These are phyloP conservation scores for Yamadazyma songkhlaensis DNA, from an alignment of 1,139 yeast species.

Conservation along the genomic window DNA sequence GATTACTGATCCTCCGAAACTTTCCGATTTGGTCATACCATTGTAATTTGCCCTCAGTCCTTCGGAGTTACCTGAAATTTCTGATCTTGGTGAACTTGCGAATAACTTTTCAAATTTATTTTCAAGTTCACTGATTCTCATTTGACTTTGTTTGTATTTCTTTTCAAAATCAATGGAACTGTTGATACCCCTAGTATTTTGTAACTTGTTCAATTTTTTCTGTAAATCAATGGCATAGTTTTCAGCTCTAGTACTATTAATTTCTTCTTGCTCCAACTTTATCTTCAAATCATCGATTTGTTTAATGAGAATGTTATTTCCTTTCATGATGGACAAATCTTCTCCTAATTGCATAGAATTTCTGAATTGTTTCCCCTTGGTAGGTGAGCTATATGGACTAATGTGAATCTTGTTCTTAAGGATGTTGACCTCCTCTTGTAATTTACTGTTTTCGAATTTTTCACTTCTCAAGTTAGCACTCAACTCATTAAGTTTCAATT, in stretches of 20 bases:
- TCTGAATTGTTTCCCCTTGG: conserved; percentile 17
- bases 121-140: conserved; percentile 34
- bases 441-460: conserved; percentile 50
- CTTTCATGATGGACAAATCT: conserved; percentile 18
- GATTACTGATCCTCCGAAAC: conserved; percentile 34
- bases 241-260: conserved; percentile 44
- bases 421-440: conserved; percentile 57
- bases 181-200: conserved; percentile 39
- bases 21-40: conserved; percentile 30
- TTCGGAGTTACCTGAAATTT: conserved; percentile 4
- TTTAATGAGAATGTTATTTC: conserved; percentile 21
- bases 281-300: conserved; percentile 37
- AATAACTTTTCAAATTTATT: conserved; percentile 26
- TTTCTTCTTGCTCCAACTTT: conserved; percentile 40
- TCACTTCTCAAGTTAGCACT: conserved; percentile 51
- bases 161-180: conserved; percentile 35
- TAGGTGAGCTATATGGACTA: conserved; percentile 26
- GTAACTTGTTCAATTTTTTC: conserved; percentile 43
- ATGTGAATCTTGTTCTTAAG: conserved; percentile 42
- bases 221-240: conserved; percentile 46
- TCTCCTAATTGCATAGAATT: conserved; percentile 39
- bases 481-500: conserved; percentile 51
- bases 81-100: conserved; percentile 13
- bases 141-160: conserved; percentile 37
- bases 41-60: not conserved